A percentile compares a stretch with the other conserved stretches of the same genome.
Evolutionary conservation across 2,329 filamentous ascomycete species (phyloP).

Genomic region (Ophiostoma piceae): DNA sequence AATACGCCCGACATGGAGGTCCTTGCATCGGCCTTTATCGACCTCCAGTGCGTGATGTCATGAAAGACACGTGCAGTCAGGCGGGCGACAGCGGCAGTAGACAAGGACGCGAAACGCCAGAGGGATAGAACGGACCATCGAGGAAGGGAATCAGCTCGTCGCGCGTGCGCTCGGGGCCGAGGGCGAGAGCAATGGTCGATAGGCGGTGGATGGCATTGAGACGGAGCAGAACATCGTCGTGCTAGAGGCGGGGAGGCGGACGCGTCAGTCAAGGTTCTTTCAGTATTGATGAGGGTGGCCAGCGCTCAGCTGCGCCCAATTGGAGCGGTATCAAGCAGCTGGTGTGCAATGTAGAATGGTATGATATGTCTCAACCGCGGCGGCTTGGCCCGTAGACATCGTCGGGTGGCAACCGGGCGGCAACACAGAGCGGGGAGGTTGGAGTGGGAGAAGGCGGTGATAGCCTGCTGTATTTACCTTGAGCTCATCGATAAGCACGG

Average conservation of each 20-base stretch:
- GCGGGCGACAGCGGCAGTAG: neutral
- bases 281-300: neutral
- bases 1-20: neutral
- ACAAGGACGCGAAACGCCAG: neutral
- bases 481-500: constrained; percentile 98
- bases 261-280: constrained; percentile 22
- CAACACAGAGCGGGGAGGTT: neutral
- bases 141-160: constrained; percentile 98
- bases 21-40: neutral
- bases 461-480: constrained; percentile 60
- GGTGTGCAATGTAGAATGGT: too few species aligned
- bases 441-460: neutral
- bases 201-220: constrained; percentile 98
- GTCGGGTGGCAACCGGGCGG: constrained; percentile 5
- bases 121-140: constrained; percentile 65
- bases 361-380: neutral
- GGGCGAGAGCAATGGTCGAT: constrained; percentile 92
- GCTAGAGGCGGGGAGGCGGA: constrained; percentile 49
- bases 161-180: constrained; percentile 92
- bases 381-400: neutral
- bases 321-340: neutral
- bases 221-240: constrained; percentile 96
- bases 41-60: neutral
- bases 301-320: neutral
- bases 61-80: neutral